A percentile compares a stretch with the other conserved stretches of the same genome.
phyloP scores from a whole-genome alignment of 768 basidiomycete species.

The Trametes elegans region DNA sequence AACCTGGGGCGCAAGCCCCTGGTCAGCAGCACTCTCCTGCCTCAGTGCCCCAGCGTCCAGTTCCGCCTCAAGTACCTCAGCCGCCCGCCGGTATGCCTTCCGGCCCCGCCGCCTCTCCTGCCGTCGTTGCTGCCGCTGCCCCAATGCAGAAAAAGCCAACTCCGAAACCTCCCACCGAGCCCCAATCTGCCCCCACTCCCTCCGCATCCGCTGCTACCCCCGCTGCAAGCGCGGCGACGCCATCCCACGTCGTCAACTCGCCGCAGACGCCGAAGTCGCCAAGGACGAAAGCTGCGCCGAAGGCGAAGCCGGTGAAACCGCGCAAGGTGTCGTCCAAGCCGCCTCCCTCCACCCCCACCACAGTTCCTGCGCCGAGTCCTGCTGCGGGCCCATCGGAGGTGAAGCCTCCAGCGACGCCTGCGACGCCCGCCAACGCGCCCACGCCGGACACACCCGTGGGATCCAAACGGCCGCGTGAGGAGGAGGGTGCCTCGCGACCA shows the following conservation, averaged over 20 bases:
- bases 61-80: slow-evolving; percentile 1
- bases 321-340: slow-evolving; percentile 31
- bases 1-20: background rate
- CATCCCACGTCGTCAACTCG: slow-evolving; percentile 44
- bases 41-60: background rate
- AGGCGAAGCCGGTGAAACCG: slow-evolving; percentile 30
- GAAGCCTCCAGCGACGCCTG: slow-evolving; percentile 19
- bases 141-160: slow-evolving; percentile 21
- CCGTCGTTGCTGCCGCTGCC: slow-evolving; percentile 11
- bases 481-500: slow-evolving; percentile 27
- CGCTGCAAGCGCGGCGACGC: slow-evolving; percentile 41
- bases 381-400: slow-evolving; percentile 36
- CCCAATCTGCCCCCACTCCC: slow-evolving; percentile 19
- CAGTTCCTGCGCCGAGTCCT: slow-evolving; percentile 32
- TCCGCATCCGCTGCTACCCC: slow-evolving; percentile 47
- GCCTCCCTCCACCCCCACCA: slow-evolving; percentile 22
- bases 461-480: slow-evolving; percentile 58
- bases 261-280: slow-evolving; percentile 74
- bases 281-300: slow-evolving; percentile 50
- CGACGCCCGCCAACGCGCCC: slow-evolving; percentile 18
- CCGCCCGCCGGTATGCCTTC: slow-evolving; percentile 7
- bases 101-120: slow-evolving; percentile 2
- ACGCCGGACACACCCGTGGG: slow-evolving; percentile 22
- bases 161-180: slow-evolving; percentile 12
- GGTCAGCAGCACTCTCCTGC: background rate